phyloP scores from a whole-genome alignment of 208 protist genomes.

The Acanthamoeba castellanii region DNA sequence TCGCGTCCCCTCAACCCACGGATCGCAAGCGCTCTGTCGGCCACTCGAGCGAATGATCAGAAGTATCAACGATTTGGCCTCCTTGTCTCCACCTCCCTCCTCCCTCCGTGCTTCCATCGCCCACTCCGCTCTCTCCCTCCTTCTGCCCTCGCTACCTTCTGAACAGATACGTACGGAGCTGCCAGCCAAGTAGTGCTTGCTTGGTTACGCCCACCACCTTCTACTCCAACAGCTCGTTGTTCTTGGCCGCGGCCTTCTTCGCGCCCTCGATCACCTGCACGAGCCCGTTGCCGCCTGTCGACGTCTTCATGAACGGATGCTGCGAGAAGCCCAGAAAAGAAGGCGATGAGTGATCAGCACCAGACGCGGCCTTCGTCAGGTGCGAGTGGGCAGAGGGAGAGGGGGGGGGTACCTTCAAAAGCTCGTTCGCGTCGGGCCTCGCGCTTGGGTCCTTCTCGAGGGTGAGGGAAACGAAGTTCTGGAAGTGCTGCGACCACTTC shows the following conservation, averaged over 20 bases:
- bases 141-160: not conserved
- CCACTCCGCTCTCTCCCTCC: not conserved
- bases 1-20: not conserved
- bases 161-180: not conserved
- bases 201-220: not conserved
- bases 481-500: slow-evolving; percentile 54
- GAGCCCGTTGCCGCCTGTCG: slow-evolving; percentile 16
- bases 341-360: no score
- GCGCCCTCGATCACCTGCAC: slow-evolving; percentile 19
- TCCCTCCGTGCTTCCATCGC: not conserved
- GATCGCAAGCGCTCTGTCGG: no score
- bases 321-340: not conserved
- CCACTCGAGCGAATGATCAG: no score
- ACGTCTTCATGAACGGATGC: slow-evolving; percentile 54
- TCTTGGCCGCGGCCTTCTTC: slow-evolving; percentile 50
- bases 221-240: slow-evolving; percentile 60
- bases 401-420: not conserved
- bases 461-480: slow-evolving; percentile 23
- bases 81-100: not conserved
- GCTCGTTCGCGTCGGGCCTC: slow-evolving; percentile 54
- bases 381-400: not conserved
- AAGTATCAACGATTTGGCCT: not conserved
- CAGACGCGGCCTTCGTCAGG: not conserved
- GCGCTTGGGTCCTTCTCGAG: slow-evolving; percentile 41
- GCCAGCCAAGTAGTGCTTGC: not conserved